phyloP scores from a whole-genome alignment of 2,329 filamentous ascomycete genomes.

The Chrysoporthe puriensis region DNA sequence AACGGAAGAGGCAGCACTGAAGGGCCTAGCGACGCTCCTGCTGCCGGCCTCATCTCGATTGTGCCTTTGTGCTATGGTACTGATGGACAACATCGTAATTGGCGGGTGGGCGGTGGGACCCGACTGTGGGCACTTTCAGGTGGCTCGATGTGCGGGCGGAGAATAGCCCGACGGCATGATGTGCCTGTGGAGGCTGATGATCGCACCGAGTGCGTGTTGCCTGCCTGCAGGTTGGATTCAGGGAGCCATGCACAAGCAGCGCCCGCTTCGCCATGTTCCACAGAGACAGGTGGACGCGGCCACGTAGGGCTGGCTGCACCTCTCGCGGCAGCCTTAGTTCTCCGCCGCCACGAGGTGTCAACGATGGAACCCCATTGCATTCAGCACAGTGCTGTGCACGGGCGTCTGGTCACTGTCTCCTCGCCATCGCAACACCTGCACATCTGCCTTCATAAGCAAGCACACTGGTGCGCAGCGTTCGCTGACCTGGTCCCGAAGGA shows the following conservation, averaged over 20 bases:
- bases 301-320: constrained; percentile 5
- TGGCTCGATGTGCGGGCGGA: not conserved
- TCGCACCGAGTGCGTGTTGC: constrained; percentile 9
- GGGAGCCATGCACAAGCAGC: not conserved
- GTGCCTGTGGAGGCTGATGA: constrained; percentile 7
- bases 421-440: not conserved
- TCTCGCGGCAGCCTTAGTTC: not conserved
- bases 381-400: not conserved
- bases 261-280: constrained; percentile 21
- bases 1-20: not conserved
- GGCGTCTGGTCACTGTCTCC: not conserved
- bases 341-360: constrained; percentile 5
- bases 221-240: not conserved
- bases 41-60: not conserved
- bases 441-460: not conserved
- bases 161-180: constrained; percentile 6
- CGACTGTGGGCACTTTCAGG: too few relatives aligned
- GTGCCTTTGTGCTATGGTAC: not conserved
- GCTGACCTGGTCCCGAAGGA: not conserved
- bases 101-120: too few relatives aligned
- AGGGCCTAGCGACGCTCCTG: not conserved
- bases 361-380: not conserved
- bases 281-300: not conserved
- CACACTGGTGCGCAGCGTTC: not conserved
- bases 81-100: too few relatives aligned